phyloP scores from a whole-genome alignment of 352 stramenopile species.

The Phytophthora cactorum region DNA sequence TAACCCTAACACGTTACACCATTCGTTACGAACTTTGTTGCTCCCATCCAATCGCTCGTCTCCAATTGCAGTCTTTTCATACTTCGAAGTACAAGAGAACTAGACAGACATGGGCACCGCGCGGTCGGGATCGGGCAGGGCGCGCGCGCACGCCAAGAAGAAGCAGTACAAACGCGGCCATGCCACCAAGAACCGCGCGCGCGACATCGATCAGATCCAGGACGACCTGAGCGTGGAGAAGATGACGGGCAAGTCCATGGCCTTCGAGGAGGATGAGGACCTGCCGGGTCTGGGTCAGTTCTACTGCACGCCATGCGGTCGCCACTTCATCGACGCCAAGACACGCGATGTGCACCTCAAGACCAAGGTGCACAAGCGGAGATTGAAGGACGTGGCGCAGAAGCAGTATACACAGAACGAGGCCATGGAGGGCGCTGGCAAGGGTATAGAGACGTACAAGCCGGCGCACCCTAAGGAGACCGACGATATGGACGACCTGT shows the following conservation, averaged over 20 bases:
- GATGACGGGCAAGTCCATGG: slow-evolving; percentile 57
- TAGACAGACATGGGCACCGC: slow-evolving; percentile 34
- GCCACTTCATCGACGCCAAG: slow-evolving; percentile 86
- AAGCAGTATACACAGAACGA: slow-evolving; percentile 91
- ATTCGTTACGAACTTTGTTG: slow-evolving; percentile 23
- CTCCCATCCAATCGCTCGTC: slow-evolving; percentile 28
- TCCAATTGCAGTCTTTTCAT: slow-evolving; percentile 11
- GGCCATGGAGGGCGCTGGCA: slow-evolving; percentile 74
- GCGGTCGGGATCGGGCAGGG: slow-evolving; percentile 60
- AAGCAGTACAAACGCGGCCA: slow-evolving; percentile 89
- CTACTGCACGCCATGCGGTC: slow-evolving; percentile 88
- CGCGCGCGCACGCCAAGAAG: slow-evolving; percentile 82
- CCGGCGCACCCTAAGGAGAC: slow-evolving; percentile 51
- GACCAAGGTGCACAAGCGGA: slow-evolving; percentile 89
- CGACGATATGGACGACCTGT: slow-evolving; percentile 67
- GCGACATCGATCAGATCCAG: slow-evolving; percentile 90
- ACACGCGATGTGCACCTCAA: slow-evolving; percentile 82
- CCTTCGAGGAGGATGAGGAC: slow-evolving; percentile 86
- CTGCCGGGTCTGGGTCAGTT: slow-evolving; percentile 86
- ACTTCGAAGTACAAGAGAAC: slow-evolving; percentile 3
- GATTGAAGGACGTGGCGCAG: slow-evolving; percentile 90
- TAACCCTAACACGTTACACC: slow-evolving; percentile 22
- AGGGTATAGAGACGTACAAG: slow-evolving; percentile 76
- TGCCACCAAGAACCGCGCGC: slow-evolving; percentile 78
- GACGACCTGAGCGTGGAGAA: slow-evolving; percentile 81